Conservation (phyloP, 169 alveolate species). For the Plasmodium vivax region DNA sequence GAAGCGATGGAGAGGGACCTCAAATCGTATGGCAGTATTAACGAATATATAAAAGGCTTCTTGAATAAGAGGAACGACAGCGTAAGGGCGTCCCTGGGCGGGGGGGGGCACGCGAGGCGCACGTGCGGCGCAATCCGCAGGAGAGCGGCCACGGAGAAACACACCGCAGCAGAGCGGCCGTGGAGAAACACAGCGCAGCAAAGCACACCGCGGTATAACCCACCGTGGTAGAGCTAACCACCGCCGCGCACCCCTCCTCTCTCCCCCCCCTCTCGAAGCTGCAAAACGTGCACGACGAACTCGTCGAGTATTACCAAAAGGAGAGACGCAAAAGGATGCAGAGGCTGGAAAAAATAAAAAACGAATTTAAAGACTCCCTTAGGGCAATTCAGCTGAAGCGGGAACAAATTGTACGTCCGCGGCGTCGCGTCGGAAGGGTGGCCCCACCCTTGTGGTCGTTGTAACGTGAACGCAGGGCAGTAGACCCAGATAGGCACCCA, state of each 20-base stretch:
- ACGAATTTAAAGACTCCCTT: slow-evolving; percentile 1
- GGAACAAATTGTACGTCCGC: slow-evolving; percentile 16
- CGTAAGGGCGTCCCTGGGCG: slow-evolving; percentile 5
- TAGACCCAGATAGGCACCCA: background rate
- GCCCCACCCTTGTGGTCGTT: background rate
- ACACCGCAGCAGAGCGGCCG: background rate
- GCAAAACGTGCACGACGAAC: slow-evolving; percentile 52
- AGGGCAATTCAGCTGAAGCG: slow-evolving; percentile 4
- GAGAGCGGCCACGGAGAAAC: background rate
- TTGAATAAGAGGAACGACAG: slow-evolving; percentile 50
- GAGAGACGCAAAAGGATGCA: slow-evolving; percentile 13
- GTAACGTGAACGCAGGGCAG: background rate
- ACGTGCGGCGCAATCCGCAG: background rate
- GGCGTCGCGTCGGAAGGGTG: background rate
- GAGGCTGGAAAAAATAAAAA: slow-evolving; percentile 27
- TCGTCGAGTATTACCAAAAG: slow-evolving; percentile 46
- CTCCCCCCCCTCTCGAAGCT: slow-evolving; percentile 7
- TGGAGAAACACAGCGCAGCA: background rate
- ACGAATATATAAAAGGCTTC: slow-evolving; percentile 41
- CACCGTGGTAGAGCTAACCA: background rate
- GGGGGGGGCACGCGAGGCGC: background rate
- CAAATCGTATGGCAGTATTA: slow-evolving; percentile 20
- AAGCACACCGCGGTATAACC: background rate
- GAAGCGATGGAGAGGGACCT: slow-evolving; percentile 40
- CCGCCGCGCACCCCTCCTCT: background rate